Percentiles rank a stretch among this genome's conserved stretches.
Conservation (phyloP, 2,329 filamentous ascomycete genomes). For the Penicillium verrucosum region DNA sequence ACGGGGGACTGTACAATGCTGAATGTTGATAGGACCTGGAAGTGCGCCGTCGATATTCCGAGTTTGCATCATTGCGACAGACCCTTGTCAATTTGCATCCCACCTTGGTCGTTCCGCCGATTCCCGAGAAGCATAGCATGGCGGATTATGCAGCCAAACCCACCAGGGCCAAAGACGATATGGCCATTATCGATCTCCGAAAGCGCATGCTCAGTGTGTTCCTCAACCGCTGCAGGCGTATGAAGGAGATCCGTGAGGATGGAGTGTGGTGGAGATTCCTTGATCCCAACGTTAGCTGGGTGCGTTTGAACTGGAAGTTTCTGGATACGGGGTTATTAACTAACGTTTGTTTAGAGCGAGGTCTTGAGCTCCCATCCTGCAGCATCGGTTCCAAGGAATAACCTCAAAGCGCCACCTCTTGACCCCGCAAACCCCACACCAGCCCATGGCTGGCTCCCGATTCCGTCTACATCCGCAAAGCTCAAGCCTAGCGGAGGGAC, state of each 20-base stretch:
- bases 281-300: constrained; percentile 98
- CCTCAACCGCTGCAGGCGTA: constrained; percentile 84
- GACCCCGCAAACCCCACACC: constrained; percentile 88
- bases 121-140: constrained; percentile 98
- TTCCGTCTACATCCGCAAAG: constrained; percentile 82
- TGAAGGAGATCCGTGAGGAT: constrained; percentile 88
- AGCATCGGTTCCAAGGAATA: constrained; percentile 86
- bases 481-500: constrained; percentile 60
- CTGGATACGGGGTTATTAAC: constrained; percentile 24
- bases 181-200: constrained; percentile 90
- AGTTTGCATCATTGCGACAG: constrained; percentile 87
- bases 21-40: constrained; percentile 70
- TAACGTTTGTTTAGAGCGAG: constrained; percentile 63
- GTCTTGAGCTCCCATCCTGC: constrained; percentile 91
- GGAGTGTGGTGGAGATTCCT: constrained; percentile 98
- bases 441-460: constrained; percentile 81
- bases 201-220: constrained; percentile 98
- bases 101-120: constrained; percentile 91
- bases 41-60: constrained; percentile 91
- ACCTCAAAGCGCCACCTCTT: constrained; percentile 90
- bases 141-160: constrained; percentile 97
- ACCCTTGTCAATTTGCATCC: constrained; percentile 89
- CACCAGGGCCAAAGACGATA: constrained; percentile 95
- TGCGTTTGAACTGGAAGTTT: constrained; percentile 44
- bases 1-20: constrained; percentile 2